A percentile compares a stretch with the other conserved stretches of the same genome.
Evolutionary conservation across 176 grass and related monocot species (phyloP).

Genomic region (Aegilops longissima): DNA sequence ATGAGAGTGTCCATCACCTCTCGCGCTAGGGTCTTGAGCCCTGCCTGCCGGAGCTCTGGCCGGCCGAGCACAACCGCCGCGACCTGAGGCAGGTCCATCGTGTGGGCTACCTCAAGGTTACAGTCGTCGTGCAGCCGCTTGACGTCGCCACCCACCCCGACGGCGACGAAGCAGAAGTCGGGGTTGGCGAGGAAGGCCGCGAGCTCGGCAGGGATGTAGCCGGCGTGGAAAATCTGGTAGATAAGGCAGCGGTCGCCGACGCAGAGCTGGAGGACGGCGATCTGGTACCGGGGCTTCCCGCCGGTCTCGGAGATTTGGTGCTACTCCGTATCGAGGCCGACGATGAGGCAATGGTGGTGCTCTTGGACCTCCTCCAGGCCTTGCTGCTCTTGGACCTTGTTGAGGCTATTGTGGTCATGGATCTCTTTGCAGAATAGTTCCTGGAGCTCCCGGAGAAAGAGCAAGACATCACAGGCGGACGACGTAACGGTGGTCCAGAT

Average conservation of each 20-base stretch:
- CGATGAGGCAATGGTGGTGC: conserved; percentile 16
- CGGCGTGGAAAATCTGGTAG: conserved; percentile 42
- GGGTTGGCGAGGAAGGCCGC: conserved; percentile 27
- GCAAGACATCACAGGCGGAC: conserved; percentile 10
- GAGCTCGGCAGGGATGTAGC: conserved; percentile 21
- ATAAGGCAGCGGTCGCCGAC: conserved; percentile 56
- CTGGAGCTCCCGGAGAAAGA: conserved; percentile 30
- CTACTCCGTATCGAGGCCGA: conserved; percentile 75
- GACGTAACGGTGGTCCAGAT: conserved; percentile 57
- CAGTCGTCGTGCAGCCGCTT: conserved; percentile 33
- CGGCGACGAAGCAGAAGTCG: conserved; percentile 46
- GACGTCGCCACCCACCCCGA: conserved; percentile 37
- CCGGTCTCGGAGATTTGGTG: background rate
- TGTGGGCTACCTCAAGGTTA: background rate
- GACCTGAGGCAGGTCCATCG: conserved; percentile 26
- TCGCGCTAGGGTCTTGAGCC: conserved; percentile 38
- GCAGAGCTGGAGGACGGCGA: conserved; percentile 73
- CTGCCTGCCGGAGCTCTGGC: conserved; percentile 18
- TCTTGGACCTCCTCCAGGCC: background rate
- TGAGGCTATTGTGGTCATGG: background rate
- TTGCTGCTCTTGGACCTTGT: background rate
- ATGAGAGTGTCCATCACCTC: conserved; percentile 31
- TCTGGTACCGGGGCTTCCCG: background rate
- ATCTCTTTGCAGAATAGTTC: conserved; percentile 21
- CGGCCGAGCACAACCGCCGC: conserved; percentile 25